phyloP scores from a whole-genome alignment of 108 stramenopile genomes.

The Fragilaria crotonensis region DNA sequence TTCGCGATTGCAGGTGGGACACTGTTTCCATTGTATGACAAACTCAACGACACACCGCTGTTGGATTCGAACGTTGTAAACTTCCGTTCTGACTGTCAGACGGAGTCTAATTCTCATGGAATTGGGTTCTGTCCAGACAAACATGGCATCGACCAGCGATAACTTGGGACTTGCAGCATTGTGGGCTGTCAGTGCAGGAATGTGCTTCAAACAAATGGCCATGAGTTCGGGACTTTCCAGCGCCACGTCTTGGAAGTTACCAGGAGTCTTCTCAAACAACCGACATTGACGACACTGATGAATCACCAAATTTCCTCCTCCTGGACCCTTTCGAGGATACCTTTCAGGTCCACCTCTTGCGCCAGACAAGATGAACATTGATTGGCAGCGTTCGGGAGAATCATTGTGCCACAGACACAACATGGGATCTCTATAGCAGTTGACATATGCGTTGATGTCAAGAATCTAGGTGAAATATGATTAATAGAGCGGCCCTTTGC shows the following conservation, averaged over 20 bases:
- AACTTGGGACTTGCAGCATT: slow-evolving; percentile 23
- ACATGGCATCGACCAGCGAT: slow-evolving; percentile 82
- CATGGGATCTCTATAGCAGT: slow-evolving; percentile 54
- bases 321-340: slow-evolving; percentile 50
- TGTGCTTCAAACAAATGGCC: slow-evolving; percentile 87
- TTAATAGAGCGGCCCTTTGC: too few relatives aligned
- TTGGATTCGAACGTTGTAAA: slow-evolving; percentile 78
- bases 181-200: slow-evolving; percentile 69
- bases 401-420: slow-evolving; percentile 70
- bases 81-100: slow-evolving; percentile 89
- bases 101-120: slow-evolving; percentile 83
- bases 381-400: slow-evolving; percentile 79
- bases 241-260: slow-evolving; percentile 50
- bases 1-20: slow-evolving; percentile 88
- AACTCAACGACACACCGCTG: slow-evolving; percentile 88
- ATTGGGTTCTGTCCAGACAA: slow-evolving; percentile 99
- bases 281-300: slow-evolving; percentile 92
- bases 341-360: slow-evolving; percentile 45
- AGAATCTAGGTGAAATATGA: too few relatives aligned
- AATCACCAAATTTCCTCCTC: slow-evolving; percentile 35
- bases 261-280: slow-evolving; percentile 41
- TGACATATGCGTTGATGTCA: too few relatives aligned
- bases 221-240: slow-evolving; percentile 90
- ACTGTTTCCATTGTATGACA: slow-evolving; percentile 87
- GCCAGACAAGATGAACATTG: slow-evolving; percentile 75